A percentile compares a stretch with the other conserved stretches of the same genome.
These are phyloP conservation scores for Cucumis cinereus DNA, from an alignment of 306 rosid species.

Conservation along the genomic window DNA sequence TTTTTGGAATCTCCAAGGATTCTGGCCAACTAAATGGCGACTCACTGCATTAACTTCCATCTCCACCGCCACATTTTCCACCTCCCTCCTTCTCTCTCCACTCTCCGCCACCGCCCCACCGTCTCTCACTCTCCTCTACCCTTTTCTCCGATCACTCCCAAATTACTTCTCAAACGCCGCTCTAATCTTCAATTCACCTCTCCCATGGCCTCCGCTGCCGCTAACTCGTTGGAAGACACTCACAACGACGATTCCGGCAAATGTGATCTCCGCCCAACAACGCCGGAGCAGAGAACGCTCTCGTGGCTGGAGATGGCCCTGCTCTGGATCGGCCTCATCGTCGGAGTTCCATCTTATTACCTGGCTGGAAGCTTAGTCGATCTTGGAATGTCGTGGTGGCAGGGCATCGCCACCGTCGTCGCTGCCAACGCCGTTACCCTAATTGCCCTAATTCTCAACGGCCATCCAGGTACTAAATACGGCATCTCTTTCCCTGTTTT, in stretches of 20 bases:
- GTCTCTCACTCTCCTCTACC: background rate
- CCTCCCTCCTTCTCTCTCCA: background rate
- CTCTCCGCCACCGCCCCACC: background rate
- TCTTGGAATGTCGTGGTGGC: constrained; percentile 99
- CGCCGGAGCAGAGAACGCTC: constrained; percentile 35
- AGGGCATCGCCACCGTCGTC: constrained; percentile 74
- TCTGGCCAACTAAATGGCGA: background rate
- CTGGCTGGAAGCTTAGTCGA: constrained; percentile 84
- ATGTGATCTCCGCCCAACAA: constrained; percentile 72
- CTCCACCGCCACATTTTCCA: background rate
- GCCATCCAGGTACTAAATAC: constrained; percentile 68
- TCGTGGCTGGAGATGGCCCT: constrained; percentile 57
- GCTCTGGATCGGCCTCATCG: constrained; percentile 81
- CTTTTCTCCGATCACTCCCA: background rate
- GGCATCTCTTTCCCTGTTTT: constrained; percentile 83
- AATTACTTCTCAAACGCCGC: background rate
- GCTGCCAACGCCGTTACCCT: constrained; percentile 44
- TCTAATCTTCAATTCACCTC: background rate
- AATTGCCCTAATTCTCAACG: constrained; percentile 53
- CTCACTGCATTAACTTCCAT: background rate
- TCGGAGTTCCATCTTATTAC: constrained; percentile 83
- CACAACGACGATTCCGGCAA: constrained; percentile 20
- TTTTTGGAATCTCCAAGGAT: background rate
- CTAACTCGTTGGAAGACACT: background rate
- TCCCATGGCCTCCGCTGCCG: background rate